Evolutionary conservation across 2,329 filamentous ascomycete genomes (phyloP).

Genomic region (Gaeumannomyces tritici): DNA sequence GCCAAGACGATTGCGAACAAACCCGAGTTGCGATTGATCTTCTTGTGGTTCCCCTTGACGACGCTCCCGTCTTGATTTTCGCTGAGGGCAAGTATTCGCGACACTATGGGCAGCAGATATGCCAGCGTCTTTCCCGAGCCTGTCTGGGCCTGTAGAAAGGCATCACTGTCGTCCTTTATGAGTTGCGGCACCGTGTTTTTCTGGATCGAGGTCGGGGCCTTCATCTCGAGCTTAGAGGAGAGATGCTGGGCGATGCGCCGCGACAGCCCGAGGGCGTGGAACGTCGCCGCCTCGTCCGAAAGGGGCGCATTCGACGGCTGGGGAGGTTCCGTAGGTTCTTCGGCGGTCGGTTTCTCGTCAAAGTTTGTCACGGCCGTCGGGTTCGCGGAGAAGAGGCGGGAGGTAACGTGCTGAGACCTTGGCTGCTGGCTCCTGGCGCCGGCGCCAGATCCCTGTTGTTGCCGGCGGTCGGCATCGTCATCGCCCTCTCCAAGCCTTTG

Average conservation of each 20-base stretch:
- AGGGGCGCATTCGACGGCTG: slow-evolving; percentile 85
- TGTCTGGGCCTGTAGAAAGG: slow-evolving; percentile 93
- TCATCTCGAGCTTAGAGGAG: slow-evolving; percentile 75
- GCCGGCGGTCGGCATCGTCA: slow-evolving; percentile 10
- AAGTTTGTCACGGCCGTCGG: slow-evolving; percentile 59
- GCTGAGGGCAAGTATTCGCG: slow-evolving; percentile 74
- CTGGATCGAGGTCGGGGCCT: slow-evolving; percentile 89
- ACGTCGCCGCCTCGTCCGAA: slow-evolving; percentile 72
- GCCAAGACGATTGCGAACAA: slow-evolving; percentile 91
- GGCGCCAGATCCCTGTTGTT: slow-evolving; percentile 16
- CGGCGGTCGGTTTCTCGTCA: slow-evolving; percentile 35
- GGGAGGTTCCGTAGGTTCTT: slow-evolving; percentile 39
- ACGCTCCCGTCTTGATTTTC: slow-evolving; percentile 34
- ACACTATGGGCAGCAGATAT: slow-evolving; percentile 88
- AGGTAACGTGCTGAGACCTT: slow-evolving; percentile 48
- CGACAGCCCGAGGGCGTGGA: slow-evolving; percentile 77
- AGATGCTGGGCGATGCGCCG: slow-evolving; percentile 73
- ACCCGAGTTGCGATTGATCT: slow-evolving; percentile 74
- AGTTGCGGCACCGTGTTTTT: slow-evolving; percentile 78
- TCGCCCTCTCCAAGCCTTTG: slow-evolving; percentile 15
- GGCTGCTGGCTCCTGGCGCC: slow-evolving; percentile 14
- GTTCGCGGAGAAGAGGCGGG: slow-evolving; percentile 87
- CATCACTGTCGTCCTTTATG: slow-evolving; percentile 72
- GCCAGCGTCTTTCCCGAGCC: slow-evolving; percentile 95
- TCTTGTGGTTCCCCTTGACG: slow-evolving; percentile 25